phyloP scores from a whole-genome alignment of 169 alveolate species.

The Plasmodium malariae region DNA sequence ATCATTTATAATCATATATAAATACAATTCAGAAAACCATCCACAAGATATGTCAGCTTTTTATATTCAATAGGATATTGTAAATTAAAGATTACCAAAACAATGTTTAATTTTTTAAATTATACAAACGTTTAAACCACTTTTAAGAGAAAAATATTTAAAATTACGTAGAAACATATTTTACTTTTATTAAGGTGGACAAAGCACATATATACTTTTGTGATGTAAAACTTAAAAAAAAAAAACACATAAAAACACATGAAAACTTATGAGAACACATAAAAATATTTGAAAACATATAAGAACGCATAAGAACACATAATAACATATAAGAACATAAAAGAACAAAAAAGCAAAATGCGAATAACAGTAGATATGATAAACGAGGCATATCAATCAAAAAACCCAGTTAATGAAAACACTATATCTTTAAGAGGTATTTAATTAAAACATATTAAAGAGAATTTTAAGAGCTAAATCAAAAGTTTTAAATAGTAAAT shows the following conservation, averaged over 20 bases:
- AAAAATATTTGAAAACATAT: too few relatives aligned
- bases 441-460: background rate
- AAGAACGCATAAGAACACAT: too few relatives aligned
- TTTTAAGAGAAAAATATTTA: background rate
- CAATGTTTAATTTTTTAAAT: background rate
- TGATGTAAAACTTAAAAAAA: background rate
- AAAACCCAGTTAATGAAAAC: conserved; percentile 79
- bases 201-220: background rate
- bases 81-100: background rate
- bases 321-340: too few relatives aligned
- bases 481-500: background rate
- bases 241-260: conserved; percentile 1
- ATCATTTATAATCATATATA: too few relatives aligned
- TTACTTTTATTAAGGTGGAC: background rate
- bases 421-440: conserved; percentile 80
- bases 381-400: conserved; percentile 78
- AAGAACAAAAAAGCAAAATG: conserved; percentile 57
- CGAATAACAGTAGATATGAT: conserved; percentile 81
- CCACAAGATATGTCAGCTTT: background rate
- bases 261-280: too few relatives aligned
- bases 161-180: conserved; percentile 5
- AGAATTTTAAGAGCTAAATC: too few relatives aligned
- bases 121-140: background rate
- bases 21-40: background rate
- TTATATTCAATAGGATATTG: background rate